Evolutionary conservation across 148 eudicot species (phyloP), one percentile per base, ranked within the genome.

Genomic region (Arctostaphylos glauca): DNA sequence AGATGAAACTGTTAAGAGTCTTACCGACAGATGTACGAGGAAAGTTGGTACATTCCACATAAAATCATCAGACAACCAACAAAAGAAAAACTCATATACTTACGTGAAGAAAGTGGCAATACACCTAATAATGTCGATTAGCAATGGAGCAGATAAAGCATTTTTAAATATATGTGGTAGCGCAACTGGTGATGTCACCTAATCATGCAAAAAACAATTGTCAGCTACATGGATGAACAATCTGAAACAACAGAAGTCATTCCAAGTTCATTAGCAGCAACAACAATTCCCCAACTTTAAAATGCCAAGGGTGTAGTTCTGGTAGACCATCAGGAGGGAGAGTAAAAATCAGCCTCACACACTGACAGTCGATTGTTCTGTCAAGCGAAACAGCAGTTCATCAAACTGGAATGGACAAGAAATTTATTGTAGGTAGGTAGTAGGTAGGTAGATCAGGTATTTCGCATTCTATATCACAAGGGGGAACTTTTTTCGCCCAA

Each of bases 101-200:
- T 88, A 94, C 99, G 53, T 86, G 86, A 92, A 92, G 80, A 94
- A 83, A 25, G 93, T 84, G 82, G 97, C 87, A 25, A 93, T 79
- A 83, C 97, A 94, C 89, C 89, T 91, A 76, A 93, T 72, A 31
- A 96, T 89, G 82, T 94, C 98, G 56, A 94, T 84, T 58, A 96
- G 87, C 64, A 96, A 83, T 18, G 97, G 89, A 77, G 98, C 92
- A 56, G 95, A 93, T 85, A 96, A 86, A 6, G 99, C 94, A 87
- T 91, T 93, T 77, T 92, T 96, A 80, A 96, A 94, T 73, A 96
- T 91, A 84, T 83, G 89, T 3, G 99, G 99, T 67, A 96, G 83
- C 41, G 90, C 82, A 44, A 77, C 85, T 18, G 99, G 98, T 66
- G 92, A 86, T 49, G 97, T 94, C 73, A 87, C 95, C 99, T 96